Conservation (phyloP, 2,329 filamentous ascomycete genomes). For the Talaromyces sp. region DNA sequence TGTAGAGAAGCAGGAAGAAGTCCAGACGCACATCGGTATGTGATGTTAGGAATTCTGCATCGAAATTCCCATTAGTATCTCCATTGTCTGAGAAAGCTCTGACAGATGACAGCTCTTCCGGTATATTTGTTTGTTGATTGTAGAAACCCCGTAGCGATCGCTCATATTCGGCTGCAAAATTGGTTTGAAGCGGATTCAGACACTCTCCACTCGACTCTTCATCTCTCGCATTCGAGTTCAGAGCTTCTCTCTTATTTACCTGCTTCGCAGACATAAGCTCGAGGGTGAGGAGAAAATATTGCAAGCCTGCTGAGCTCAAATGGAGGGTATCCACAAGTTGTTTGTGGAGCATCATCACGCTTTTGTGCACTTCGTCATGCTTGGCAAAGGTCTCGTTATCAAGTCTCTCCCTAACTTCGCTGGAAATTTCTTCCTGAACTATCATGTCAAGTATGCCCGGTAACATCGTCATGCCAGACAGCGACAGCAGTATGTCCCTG, state of each 20-base stretch:
- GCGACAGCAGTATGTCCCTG: neutral
- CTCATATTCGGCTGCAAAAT: neutral
- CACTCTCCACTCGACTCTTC: neutral
- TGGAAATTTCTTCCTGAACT: neutral
- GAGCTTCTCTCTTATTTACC: neutral
- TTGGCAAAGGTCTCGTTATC: neutral
- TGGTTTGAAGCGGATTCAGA: neutral
- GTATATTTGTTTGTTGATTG: neutral
- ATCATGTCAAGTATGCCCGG: neutral
- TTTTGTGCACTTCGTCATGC: neutral
- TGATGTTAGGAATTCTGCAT: neutral
- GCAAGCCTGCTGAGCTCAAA: neutral
- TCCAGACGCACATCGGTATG: neutral
- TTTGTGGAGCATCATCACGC: neutral
- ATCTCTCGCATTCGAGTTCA: neutral
- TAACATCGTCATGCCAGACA: neutral
- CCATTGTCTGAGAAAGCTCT: neutral
- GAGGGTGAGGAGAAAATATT: neutral
- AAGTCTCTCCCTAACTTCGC: neutral
- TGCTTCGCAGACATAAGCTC: neutral
- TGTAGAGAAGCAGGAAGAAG: conserved; percentile 4
- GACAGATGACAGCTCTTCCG: neutral
- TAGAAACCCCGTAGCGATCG: neutral
- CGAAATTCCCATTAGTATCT: neutral
- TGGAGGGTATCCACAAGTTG: neutral